Base-by-base conservation (phyloP, 805 yeast species). In the Yarrowia osloensis region DNA sequence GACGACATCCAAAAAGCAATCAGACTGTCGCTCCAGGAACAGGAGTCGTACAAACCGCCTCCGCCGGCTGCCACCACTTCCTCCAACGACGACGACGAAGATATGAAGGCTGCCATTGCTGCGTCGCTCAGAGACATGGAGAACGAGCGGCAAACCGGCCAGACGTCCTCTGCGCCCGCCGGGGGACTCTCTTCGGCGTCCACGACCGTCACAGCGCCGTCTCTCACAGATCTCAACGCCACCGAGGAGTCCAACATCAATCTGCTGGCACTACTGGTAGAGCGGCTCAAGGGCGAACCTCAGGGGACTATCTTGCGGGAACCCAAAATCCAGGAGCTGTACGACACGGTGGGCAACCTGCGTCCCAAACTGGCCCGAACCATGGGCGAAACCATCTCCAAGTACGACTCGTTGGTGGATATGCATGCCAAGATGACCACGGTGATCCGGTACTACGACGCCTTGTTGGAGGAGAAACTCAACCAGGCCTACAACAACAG, bases 81-180 rank as follows among this genome's bases (percentile, higher is more conserved):
- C 1, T 79, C 76, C 17, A 90, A 85, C 2, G 91, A 89, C 21
- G 90, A 88, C 19, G 97, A 92, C 73, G 94, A 88, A 42, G 97
- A 91, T 40, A 84, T 94, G 86, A 90, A 87, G 75, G 96, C 95
- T 0, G 99, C 98, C 0, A 94, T 95, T 68, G 97, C 89, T 17
- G 97, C 97, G 0, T 91, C 97, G 76, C 81, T 95, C 69, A 82
- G 82, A 65, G 98, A 93, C 68, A 81, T 89, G 74, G 85, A 88
- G 70, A 74, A 73, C 35, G 78, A 72, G 17, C 37, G 49, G 13
- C 54, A 65, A 19, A 33, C 28, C 0, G 40, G 57, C 4, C 57
- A 50, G 28, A 37, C 44, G n/a, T n/a, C n/a, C 13, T 11, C 31
- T 1, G 31, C 31, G 6, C 17, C 29, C 12, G 5, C 29, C 7